Evolutionary conservation across 371 early-diverging fungal species (phyloP), one percentile per base, ranked within the genome.

Genomic region (Rhizomucor pusillus): DNA sequence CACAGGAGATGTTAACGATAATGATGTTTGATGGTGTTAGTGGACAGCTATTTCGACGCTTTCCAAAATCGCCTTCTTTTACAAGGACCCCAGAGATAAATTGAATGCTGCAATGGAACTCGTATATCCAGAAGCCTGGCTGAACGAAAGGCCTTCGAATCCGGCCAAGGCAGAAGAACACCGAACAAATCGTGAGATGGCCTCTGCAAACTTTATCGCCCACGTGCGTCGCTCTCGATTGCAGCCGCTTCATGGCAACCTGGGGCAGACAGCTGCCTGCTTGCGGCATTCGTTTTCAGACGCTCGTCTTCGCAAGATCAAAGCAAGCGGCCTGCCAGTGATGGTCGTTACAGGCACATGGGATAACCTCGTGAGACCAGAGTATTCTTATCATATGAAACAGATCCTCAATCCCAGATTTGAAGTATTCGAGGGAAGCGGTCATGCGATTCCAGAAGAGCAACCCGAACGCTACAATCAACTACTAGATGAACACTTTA

Each of bases 391-490:
- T 44, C 73, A 67, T 22, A 43, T 77, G 48, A 66, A 65, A 16
- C 52, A 57, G 24, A 25, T 63, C 0, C 34, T 73, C 20, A 50
- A 75, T 11, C 62, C 65, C 25, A 50, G 63, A 1, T 58, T 69
- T 39, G 68, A 67, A 35, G 37, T 73, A 11, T 77, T 77, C 50
- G 56, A 71, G 35, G 71, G 71, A 29, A 66, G 69, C 48, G 77
- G 77, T 10, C 77, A 77, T 60, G 72, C 59, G 33, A 67, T 77
- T 34, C 71, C 69, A 0, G 71, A 66, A 34, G 71, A 77, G 48
- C 69, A 69, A 33, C 50, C 50, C 1, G 64, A 63, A 0, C 52
- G 66, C 22, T 77, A 77, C 43, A 77, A 77, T 43, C 39, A 46
- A n/a, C 55, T 63, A 34, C 43, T 63, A 24, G 58, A 57, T 25